These are phyloP conservation scores for Xylaria multiplex DNA, from an alignment of 2,329 filamentous ascomycete genomes.

Conservation along the genomic window DNA sequence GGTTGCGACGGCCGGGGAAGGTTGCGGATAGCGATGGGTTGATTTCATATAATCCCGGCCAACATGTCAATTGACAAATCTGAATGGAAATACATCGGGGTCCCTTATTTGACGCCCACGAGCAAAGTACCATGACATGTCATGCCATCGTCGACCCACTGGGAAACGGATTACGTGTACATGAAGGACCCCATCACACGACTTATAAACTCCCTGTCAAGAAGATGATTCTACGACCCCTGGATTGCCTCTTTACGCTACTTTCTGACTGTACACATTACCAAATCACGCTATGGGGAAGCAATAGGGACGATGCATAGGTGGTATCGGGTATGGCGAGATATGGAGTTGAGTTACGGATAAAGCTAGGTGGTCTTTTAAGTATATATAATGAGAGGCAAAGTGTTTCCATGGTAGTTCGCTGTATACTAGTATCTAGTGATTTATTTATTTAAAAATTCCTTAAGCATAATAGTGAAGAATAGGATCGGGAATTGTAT, in stretches of 20 bases:
- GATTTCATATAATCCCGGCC: background rate
- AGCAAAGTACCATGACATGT: background rate
- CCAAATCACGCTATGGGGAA: slow-evolving; percentile 1
- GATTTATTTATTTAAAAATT: background rate
- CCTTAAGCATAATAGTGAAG: background rate
- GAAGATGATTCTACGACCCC: background rate
- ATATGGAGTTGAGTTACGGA: background rate
- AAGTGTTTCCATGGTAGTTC: background rate
- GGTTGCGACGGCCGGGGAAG: background rate
- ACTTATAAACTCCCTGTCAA: slow-evolving; percentile 1
- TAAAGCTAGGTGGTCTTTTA: slow-evolving; percentile 1
- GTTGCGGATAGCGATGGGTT: background rate
- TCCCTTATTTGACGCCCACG: background rate
- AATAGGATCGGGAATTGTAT: background rate
- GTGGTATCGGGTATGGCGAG: slow-evolving; percentile 1
- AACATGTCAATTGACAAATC: background rate
- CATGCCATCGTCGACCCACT: background rate
- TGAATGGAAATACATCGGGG: background rate
- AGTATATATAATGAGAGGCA: background rate
- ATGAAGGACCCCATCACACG: background rate
- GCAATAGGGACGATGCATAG: background rate
- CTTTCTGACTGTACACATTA: slow-evolving; percentile 8
- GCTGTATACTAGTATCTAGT: too few relatives aligned
- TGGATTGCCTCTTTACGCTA: slow-evolving; percentile 2
- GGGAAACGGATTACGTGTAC: background rate